Base-by-base conservation (phyloP, 257 asterid genomes). In the Nemophila menziesii region DNA sequence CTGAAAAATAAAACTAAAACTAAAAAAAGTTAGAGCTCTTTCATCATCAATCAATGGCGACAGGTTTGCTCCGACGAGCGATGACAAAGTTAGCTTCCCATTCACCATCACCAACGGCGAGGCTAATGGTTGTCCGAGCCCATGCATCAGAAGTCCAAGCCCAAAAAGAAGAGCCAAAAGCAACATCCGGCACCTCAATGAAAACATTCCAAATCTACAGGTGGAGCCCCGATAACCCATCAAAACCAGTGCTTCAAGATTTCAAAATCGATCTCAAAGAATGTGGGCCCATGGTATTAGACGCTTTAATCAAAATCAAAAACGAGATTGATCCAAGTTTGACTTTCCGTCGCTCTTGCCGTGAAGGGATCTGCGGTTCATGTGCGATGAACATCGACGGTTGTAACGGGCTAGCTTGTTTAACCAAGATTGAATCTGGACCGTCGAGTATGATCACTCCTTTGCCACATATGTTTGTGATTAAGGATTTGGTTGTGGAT, bases 291-390 rank as follows among this genome's bases (percentile, higher is more conserved):
- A 86, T 86, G 95, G 77, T 87, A 1, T 68, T 87, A 11, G 97
- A 87, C 61, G 97, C 97, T 1, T 65, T 87, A 3, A 82, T 87
- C 62, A 87, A 87, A 77, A 80, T 87, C 8, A 87, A 83, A 37
- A 83, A 87, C 60, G 95, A 87, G 71, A 75, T 82, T 62, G 97
- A 87, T 21, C 92, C 95, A 1, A 57, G 86, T 22, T 70, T 87
- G 14, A 87, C 97, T 40, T 87, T 87, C 67, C 77, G 95, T 11
- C 74, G 97, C 41, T 83, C 97, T 33, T 87, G 95, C 71, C 92
- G 95, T 10, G 95, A 87, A 58, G 97, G 97, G n/a, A 87, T 87
- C 61, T 87, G 97, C 52, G 97, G 97, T 3, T 87, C 97, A 18
- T 87, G 97, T 62, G 93, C 97, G 11, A 87, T 87, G 96, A 86